A percentile compares a stretch with the other conserved stretches of the same genome.
Evolutionary conservation across 2,329 filamentous ascomycete genomes (phyloP).

Genomic region (Aspergillus alliaceus): DNA sequence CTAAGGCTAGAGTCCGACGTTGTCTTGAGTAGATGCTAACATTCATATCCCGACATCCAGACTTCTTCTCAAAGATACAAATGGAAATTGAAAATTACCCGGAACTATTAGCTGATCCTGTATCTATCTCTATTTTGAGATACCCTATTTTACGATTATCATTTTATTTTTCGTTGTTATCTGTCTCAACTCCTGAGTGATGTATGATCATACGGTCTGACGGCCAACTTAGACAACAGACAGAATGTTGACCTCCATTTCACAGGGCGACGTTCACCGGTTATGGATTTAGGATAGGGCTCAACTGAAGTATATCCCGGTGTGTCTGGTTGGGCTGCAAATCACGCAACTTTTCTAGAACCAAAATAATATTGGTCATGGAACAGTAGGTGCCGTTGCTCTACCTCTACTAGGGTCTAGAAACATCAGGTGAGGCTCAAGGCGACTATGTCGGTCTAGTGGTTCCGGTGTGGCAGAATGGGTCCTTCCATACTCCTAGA

Average conservation of each 20-base stretch:
- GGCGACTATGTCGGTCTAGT: constrained; percentile 1
- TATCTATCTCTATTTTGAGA: background rate
- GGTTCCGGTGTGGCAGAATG: background rate
- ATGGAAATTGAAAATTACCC: background rate
- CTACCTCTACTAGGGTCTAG: background rate
- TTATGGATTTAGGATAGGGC: background rate
- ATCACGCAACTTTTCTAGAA: background rate
- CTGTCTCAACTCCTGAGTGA: background rate
- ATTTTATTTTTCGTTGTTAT: background rate
- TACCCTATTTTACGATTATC: background rate
- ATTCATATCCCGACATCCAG: background rate
- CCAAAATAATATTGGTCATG: background rate
- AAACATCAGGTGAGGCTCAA: background rate
- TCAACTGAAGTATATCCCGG: background rate
- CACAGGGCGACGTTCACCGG: background rate
- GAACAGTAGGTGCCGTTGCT: background rate
- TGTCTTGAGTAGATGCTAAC: background rate
- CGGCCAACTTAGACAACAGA: background rate
- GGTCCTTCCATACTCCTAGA: background rate
- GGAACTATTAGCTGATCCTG: background rate
- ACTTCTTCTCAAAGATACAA: background rate
- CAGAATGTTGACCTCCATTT: background rate
- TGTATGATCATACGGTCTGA: background rate
- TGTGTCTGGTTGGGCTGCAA: background rate
- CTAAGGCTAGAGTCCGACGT: background rate